A percentile compares a stretch with the other conserved stretches of the same genome.
Evolutionary conservation across 2,329 filamentous ascomycete species (phyloP).

Genomic region (Zarea fungicola): DNA sequence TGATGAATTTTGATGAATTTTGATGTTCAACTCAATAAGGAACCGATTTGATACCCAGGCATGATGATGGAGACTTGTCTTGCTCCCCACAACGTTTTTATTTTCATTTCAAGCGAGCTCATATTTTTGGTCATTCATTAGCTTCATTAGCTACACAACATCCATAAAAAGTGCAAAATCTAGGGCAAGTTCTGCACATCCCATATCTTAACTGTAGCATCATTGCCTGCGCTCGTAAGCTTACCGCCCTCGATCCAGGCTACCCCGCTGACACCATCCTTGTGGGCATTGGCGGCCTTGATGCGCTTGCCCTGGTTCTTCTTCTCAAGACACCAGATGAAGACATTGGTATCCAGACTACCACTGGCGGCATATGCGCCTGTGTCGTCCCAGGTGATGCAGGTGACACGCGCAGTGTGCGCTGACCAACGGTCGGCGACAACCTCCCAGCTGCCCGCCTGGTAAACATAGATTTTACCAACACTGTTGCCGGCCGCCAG

Average conservation of each 20-base stretch:
- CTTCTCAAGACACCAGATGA: slow-evolving; percentile 81
- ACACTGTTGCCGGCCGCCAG: slow-evolving; percentile 78
- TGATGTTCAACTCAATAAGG: neutral
- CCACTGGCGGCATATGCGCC: slow-evolving; percentile 79
- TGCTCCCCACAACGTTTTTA: neutral
- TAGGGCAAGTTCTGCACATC: slow-evolving; percentile 30
- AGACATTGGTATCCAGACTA: slow-evolving; percentile 84
- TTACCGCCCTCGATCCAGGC: slow-evolving; percentile 68
- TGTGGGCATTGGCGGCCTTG: slow-evolving; percentile 84
- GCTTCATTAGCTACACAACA: neutral
- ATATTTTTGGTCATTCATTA: neutral
- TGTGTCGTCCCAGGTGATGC: slow-evolving; percentile 68
- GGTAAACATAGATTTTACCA: slow-evolving; percentile 83
- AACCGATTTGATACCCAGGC: slow-evolving; percentile 6
- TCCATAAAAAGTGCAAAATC: neutral
- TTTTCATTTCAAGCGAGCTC: neutral
- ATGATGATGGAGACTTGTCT: neutral
- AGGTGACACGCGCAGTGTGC: slow-evolving; percentile 53
- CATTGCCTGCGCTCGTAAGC: slow-evolving; percentile 75
- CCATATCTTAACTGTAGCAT: slow-evolving; percentile 92
- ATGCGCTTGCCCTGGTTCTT: slow-evolving; percentile 75
- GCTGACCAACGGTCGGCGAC: slow-evolving; percentile 70
- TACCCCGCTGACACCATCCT: slow-evolving; percentile 89
- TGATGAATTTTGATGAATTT: neutral
- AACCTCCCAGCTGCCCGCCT: slow-evolving; percentile 56